These are phyloP conservation scores for Pseudozyma tsukubaensis DNA, from an alignment of 1,284 basidiomycete species.

Conservation along the genomic window DNA sequence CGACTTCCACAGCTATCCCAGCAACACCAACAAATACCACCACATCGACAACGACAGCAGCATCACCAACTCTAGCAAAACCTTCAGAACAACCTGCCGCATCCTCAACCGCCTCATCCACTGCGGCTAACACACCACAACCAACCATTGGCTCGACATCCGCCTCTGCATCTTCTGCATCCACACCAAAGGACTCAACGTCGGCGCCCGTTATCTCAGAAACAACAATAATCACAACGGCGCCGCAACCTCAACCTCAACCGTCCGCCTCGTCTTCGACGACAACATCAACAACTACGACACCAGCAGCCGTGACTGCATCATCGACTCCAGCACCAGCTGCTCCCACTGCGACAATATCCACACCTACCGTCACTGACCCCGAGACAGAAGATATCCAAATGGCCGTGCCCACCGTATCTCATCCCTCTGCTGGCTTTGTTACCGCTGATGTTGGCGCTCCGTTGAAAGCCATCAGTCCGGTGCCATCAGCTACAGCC, in stretches of 20 bases:
- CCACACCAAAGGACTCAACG: conserved; percentile 8
- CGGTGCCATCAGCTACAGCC: conserved; percentile 22
- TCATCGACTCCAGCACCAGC: conserved; percentile 11
- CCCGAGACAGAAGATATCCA: conserved; percentile 25
- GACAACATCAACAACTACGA: conserved; percentile 1
- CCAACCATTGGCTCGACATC: background rate
- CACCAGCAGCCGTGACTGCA: conserved; percentile 1
- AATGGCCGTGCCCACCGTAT: conserved; percentile 29
- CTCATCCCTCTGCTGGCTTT: conserved; percentile 12
- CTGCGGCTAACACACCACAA: conserved; percentile 1
- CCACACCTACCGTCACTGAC: conserved; percentile 19
- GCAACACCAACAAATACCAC: background rate
- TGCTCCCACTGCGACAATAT: conserved; percentile 2
- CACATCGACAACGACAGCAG: conserved; percentile 5
- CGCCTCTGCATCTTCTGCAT: background rate
- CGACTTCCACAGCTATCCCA: background rate
- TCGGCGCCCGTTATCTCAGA: too few relatives aligned
- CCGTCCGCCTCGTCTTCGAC: conserved; percentile 11
- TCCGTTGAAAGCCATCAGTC: conserved; percentile 26
- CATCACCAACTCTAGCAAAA: background rate
- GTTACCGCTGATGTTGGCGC: conserved; percentile 6
- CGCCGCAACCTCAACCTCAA: conserved; percentile 1
- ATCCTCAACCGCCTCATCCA: background rate
- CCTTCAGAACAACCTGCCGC: too few relatives aligned
- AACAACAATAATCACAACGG: conserved; percentile 6